Evolutionary conservation across 2,329 filamentous ascomycete species (phyloP).

Genomic region (Calonectria pseudoturangicola): DNA sequence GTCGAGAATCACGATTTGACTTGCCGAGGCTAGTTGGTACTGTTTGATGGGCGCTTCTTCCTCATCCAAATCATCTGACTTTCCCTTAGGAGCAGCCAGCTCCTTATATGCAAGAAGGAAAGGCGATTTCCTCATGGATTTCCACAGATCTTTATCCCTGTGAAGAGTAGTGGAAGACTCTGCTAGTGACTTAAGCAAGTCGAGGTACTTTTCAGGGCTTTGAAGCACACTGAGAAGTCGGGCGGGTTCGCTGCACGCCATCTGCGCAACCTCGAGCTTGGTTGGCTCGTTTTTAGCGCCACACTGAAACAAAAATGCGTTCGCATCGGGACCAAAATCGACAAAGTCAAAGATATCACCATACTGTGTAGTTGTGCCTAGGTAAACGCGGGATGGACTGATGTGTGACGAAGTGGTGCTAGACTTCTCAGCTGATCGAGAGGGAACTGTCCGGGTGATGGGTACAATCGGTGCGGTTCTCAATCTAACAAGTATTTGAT

Average conservation of each 20-base stretch:
- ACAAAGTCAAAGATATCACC: conserved; percentile 97
- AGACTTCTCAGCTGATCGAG: conserved; percentile 64
- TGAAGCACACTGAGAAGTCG: conserved; percentile 87
- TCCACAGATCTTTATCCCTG: conserved; percentile 86
- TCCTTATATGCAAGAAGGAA: conserved; percentile 92
- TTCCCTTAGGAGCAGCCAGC: conserved; percentile 69
- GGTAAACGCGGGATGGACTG: conserved; percentile 84
- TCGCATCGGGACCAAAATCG: conserved; percentile 91
- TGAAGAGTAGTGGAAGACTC: conserved; percentile 82
- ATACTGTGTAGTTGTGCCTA: conserved; percentile 83
- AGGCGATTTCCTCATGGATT: conserved; percentile 82
- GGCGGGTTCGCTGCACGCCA: conserved; percentile 89
- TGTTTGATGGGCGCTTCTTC: conserved; percentile 81
- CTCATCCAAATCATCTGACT: conserved; percentile 72
- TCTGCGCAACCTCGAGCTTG: conserved; percentile 86
- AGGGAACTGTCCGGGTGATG: conserved; percentile 64
- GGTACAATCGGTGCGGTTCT: conserved; percentile 83
- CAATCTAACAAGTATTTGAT: conserved; percentile 75
- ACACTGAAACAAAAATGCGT: conserved; percentile 90
- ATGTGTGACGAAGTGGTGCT: conserved; percentile 63
- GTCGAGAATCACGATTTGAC: conserved; percentile 85
- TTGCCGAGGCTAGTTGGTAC: conserved; percentile 84
- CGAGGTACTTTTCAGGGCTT: conserved; percentile 89
- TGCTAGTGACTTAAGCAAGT: conserved; percentile 86
- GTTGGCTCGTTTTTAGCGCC: conserved; percentile 95